These are phyloP conservation scores for Penicillium palitans DNA, from an alignment of 2,329 filamentous ascomycete species.

Conservation along the genomic window DNA sequence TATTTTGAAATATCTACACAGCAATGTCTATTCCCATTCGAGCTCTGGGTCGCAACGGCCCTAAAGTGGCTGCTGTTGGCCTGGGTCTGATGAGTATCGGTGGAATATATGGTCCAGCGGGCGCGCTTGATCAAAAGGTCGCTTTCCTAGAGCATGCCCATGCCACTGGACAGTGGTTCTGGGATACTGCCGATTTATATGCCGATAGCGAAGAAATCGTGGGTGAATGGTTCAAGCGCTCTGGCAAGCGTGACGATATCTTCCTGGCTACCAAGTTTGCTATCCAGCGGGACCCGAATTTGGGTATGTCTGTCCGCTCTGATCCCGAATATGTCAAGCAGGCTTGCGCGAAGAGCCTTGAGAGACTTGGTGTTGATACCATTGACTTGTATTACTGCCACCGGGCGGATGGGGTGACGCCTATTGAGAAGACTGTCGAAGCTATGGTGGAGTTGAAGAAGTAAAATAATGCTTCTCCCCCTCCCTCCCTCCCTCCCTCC, in stretches of 20 bases:
- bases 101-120: conserved; percentile 22
- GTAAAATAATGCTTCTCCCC: conserved; percentile 9
- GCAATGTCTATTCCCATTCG: conserved; percentile 15
- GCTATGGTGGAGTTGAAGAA: conserved; percentile 47
- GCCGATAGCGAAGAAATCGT: conserved; percentile 31
- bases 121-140: conserved; percentile 16
- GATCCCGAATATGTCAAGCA: conserved; percentile 39
- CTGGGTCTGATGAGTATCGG: conserved; percentile 28
- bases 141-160: conserved; percentile 34
- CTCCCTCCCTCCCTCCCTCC: too few species aligned
- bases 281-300: conserved; percentile 17
- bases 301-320: conserved; percentile 29
- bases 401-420: conserved; percentile 44
- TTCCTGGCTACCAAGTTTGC: conserved; percentile 46
- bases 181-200: conserved; percentile 39
- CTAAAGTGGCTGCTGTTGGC: conserved; percentile 25
- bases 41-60: conserved; percentile 22
- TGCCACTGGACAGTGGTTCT: conserved; percentile 32
- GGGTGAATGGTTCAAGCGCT: conserved; percentile 44
- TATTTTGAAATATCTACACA: not conserved
- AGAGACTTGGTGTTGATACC: conserved; percentile 38
- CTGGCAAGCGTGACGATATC: conserved; percentile 42
- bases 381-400: conserved; percentile 51
- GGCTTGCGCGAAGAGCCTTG: conserved; percentile 39
- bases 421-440: conserved; percentile 47